phyloP scores from a whole-genome alignment of 176 grass and related monocot genomes.

The Elymus sibiricus region DNA sequence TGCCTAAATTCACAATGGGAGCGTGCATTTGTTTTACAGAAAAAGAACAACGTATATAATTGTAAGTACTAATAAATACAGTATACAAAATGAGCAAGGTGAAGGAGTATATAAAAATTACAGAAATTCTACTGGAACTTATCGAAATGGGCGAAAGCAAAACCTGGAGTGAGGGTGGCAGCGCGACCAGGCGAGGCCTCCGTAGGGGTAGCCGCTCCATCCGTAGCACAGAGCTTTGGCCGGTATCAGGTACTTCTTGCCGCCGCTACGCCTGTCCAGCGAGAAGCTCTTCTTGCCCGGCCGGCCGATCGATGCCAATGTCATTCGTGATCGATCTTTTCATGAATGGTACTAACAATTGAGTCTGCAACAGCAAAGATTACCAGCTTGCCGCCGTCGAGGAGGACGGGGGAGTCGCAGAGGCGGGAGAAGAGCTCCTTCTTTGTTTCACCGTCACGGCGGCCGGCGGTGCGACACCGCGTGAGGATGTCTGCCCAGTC shows the following conservation, averaged over 20 bases:
- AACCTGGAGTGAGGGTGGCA: background rate
- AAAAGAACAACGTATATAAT: too few relatives aligned
- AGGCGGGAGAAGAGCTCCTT: background rate
- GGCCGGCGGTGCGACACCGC: background rate
- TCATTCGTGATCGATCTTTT: background rate
- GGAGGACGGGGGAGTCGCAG: background rate
- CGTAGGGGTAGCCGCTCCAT: background rate
- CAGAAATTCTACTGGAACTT: background rate
- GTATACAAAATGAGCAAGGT: too few relatives aligned
- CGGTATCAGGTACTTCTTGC: background rate
- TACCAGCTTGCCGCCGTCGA: background rate
- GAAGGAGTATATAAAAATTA: too few relatives aligned
- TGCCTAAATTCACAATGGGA: too few relatives aligned
- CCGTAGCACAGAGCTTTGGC: background rate
- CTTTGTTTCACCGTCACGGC: background rate
- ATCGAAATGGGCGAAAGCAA: too few relatives aligned
- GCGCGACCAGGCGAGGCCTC: background rate
- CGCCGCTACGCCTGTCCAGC: background rate
- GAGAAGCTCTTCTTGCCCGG: background rate
- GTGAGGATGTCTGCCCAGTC: background rate
- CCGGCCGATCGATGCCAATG: background rate
- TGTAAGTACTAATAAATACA: too few relatives aligned
- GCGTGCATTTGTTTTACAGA: too few relatives aligned
- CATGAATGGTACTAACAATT: background rate
- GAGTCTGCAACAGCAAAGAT: too few relatives aligned